A percentile compares a stretch with the other conserved stretches of the same genome.
Evolutionary conservation across 176 grass and related monocot species (phyloP).

Genomic region (Triticum timopheevii): DNA sequence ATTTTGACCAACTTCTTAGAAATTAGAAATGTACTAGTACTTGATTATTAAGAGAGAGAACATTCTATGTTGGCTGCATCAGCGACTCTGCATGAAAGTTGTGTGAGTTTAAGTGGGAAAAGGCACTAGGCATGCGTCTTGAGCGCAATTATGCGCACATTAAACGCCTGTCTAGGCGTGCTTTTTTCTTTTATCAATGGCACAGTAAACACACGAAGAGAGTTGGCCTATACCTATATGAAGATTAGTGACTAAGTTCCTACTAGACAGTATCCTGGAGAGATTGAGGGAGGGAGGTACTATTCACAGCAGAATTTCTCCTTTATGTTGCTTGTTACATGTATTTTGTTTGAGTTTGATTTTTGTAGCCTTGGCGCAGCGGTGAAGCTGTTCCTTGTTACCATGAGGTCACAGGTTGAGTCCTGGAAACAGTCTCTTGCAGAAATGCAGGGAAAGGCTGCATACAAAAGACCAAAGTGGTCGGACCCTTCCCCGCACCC

Average conservation of each 20-base stretch:
- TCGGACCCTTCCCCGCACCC: too few relatives aligned
- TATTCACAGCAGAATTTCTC: background rate
- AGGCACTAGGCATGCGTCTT: background rate
- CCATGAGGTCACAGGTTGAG: too few relatives aligned
- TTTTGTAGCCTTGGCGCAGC: background rate
- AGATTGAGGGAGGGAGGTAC: background rate
- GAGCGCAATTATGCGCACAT: background rate
- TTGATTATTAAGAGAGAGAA: background rate
- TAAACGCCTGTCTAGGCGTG: background rate
- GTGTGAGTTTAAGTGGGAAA: background rate
- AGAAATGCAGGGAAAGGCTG: too few relatives aligned
- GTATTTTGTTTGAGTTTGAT: background rate
- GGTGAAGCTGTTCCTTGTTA: too few relatives aligned
- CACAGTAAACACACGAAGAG: background rate
- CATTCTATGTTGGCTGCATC: background rate
- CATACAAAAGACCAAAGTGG: too few relatives aligned
- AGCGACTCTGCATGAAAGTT: background rate
- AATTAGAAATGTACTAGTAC: background rate
- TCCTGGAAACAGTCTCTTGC: too few relatives aligned
- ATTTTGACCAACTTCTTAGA: background rate
- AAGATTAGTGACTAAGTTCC: background rate
- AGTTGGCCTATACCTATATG: background rate
- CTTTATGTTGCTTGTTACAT: background rate
- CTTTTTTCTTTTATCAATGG: background rate
- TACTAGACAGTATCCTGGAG: too few relatives aligned